phyloP scores from a whole-genome alignment of 495 filamentous ascomycete genomes.

The Daldinia caldariorum region DNA sequence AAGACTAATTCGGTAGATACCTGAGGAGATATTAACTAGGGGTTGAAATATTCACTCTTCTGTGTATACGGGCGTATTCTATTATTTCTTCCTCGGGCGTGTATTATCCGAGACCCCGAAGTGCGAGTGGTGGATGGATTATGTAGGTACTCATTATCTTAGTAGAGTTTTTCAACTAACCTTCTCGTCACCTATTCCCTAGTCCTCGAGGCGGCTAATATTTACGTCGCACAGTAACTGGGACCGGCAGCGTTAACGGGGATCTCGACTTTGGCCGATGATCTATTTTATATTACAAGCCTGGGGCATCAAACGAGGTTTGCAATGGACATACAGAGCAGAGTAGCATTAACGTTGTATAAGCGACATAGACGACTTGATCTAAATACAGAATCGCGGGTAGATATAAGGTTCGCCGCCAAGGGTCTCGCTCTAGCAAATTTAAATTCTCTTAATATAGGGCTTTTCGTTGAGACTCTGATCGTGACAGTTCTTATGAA shows the following conservation, averaged over 20 bases:
- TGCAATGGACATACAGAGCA: neutral
- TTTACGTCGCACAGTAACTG: constrained; percentile 19
- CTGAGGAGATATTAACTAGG: neutral
- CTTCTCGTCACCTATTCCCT: constrained; percentile 4
- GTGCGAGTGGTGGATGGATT: constrained; percentile 11
- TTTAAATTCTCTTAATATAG: constrained; percentile 20
- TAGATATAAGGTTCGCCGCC: constrained; percentile 7
- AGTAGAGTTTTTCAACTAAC: neutral
- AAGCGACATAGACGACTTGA: constrained; percentile 16
- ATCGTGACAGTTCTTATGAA: constrained; percentile 16
- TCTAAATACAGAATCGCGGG: constrained; percentile 36
- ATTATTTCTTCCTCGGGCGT: constrained; percentile 13
- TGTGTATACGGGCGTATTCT: neutral
- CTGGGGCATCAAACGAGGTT: constrained; percentile 1
- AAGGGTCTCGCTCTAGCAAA: neutral
- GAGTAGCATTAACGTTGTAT: constrained; percentile 15
- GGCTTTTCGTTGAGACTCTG: constrained; percentile 7
- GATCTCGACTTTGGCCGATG: constrained; percentile 16
- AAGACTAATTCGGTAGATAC: neutral
- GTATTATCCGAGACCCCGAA: constrained; percentile 19
- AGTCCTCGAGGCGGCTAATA: constrained; percentile 31
- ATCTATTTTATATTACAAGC: constrained; percentile 3
- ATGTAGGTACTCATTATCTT: constrained; percentile 1
- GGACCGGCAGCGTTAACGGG: neutral
- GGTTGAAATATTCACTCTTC: neutral